Conservation (phyloP, 1,284 basidiomycete species). For the Puccinia coronata region DNA sequence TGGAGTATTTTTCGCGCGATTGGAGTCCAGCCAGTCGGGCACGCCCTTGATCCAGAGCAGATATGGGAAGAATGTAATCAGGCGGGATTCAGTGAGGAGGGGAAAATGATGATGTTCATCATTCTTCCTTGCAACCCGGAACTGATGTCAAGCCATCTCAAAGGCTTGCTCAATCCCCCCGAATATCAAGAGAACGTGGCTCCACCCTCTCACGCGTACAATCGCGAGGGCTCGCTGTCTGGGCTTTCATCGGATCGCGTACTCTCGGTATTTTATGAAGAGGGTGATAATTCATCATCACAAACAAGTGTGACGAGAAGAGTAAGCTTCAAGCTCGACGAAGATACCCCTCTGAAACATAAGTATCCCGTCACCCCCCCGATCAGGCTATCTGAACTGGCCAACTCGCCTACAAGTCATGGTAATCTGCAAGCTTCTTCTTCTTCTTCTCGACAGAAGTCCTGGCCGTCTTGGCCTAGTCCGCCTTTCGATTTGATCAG, state of each 20-base stretch:
- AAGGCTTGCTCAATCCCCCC: background rate
- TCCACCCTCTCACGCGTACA: background rate
- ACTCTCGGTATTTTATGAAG: no score
- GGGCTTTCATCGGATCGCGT: no score
- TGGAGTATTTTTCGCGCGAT: conserved; percentile 15
- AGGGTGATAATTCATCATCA: background rate
- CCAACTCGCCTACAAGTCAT: background rate
- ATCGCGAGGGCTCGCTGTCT: background rate
- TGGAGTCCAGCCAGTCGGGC: background rate
- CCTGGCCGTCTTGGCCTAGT: background rate
- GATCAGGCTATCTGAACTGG: background rate
- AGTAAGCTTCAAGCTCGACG: conserved; percentile 1
- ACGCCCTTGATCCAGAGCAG: background rate
- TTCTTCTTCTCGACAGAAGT: background rate
- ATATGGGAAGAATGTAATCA: background rate
- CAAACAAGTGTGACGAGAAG: background rate
- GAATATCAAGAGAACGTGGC: background rate
- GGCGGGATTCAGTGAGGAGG: background rate
- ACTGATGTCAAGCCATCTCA: conserved; percentile 11
- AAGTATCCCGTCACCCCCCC: conserved; percentile 10
- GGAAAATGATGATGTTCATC: conserved; percentile 7
- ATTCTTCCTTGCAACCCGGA: conserved; percentile 17
- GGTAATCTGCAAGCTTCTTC: background rate
- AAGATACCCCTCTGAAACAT: background rate
- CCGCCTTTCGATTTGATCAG: background rate